Conservation (phyloP, 441 rosid species). For the California macrophylla region DNA sequence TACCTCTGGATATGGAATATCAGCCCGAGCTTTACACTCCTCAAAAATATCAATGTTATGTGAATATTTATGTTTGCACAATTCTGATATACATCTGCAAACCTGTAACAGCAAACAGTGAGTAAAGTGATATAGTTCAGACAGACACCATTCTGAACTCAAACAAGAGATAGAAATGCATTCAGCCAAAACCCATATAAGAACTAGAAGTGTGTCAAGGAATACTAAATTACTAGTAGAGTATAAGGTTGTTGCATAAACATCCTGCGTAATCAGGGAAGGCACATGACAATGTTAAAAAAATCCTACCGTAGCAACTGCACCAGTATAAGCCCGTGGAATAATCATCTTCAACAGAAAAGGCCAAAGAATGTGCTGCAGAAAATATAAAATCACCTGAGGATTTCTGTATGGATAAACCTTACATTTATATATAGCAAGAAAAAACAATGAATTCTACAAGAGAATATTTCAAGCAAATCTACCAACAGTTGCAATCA, state of each 20-base stretch:
- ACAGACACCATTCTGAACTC: conserved; percentile 14
- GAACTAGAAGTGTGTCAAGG: conserved; percentile 6
- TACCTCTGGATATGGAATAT: conserved; percentile 88
- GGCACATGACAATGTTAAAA: conserved; percentile 13
- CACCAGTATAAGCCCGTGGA: conserved; percentile 66
- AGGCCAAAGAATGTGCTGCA: conserved; percentile 96
- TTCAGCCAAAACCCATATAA: conserved; percentile 9
- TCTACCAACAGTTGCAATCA: conserved; percentile 4
- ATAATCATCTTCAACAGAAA: conserved; percentile 80
- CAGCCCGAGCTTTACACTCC: conserved; percentile 78
- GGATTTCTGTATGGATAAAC: not conserved
- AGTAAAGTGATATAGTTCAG: conserved; percentile 2
- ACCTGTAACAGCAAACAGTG: conserved; percentile 46
- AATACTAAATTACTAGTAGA: conserved; percentile 6
- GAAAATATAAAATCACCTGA: conserved; percentile 13
- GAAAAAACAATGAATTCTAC: not conserved
- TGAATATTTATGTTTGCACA: conserved; percentile 60
- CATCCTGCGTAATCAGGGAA: not conserved
- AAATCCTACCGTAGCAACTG: conserved; percentile 65
- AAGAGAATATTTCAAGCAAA: conserved; percentile 1
- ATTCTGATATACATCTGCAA: conserved; percentile 93
- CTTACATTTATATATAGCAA: not conserved
- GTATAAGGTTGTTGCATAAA: conserved; percentile 5
- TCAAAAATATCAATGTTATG: conserved; percentile 48
- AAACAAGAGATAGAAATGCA: not conserved